Conservation (phyloP, 371 early-diverging fungal genomes). For the Encephalitozoon hellem region DNA sequence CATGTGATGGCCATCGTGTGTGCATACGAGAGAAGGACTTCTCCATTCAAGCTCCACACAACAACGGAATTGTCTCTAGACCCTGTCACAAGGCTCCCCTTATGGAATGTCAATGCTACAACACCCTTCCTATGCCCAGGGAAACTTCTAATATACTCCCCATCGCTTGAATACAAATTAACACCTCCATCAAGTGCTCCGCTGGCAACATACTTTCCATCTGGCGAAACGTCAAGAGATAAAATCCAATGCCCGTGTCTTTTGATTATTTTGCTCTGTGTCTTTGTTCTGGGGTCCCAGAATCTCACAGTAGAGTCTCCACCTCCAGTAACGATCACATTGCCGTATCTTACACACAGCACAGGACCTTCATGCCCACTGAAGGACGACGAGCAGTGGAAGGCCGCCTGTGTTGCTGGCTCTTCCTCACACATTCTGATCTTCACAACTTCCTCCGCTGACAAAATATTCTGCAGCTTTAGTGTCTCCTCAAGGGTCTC, state of each 20-base stretch:
- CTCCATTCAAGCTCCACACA: conserved; percentile 71
- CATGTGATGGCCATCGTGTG: conserved; percentile 66
- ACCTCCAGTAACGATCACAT: conserved; percentile 74
- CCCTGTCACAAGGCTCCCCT: conserved; percentile 68
- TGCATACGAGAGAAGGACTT: conserved; percentile 68
- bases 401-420: conserved; percentile 39
- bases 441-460: conserved; percentile 49
- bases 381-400: conserved; percentile 44
- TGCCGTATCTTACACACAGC: conserved; percentile 77
- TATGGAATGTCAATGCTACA: conserved; percentile 73
- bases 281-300: conserved; percentile 75
- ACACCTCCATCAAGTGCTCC: conserved; percentile 79
- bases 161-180: conserved; percentile 64
- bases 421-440: conserved; percentile 32
- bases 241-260: conserved; percentile 68
- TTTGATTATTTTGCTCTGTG: conserved; percentile 67
- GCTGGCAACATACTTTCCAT: conserved; percentile 69
- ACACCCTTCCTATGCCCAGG: conserved; percentile 76
- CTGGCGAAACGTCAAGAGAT: conserved; percentile 76
- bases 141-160: conserved; percentile 66
- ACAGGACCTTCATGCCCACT: conserved; percentile 76
- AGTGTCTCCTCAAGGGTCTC: conserved; percentile 55
- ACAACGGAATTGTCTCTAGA: conserved; percentile 83
- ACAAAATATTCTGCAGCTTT: conserved; percentile 62
- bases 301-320: conserved; percentile 85